Evolutionary conservation across 495 filamentous ascomycete species (phyloP).

Genomic region (Daldinia childiae): DNA sequence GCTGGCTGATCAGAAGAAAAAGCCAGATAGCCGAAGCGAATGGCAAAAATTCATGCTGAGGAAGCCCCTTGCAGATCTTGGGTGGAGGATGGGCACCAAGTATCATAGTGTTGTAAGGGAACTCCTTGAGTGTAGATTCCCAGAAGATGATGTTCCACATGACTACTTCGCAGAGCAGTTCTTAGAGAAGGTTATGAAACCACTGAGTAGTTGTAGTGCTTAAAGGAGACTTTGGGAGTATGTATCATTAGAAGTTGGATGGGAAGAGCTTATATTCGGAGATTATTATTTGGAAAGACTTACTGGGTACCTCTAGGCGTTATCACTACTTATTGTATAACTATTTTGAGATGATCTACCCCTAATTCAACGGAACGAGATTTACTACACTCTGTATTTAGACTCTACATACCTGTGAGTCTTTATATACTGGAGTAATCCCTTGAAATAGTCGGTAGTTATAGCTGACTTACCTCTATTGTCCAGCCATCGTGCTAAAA

Average conservation of each 20-base stretch:
- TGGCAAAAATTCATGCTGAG: conserved; percentile 2
- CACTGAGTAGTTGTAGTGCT: conserved; percentile 8
- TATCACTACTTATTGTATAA: too few relatives aligned
- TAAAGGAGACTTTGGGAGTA: not conserved
- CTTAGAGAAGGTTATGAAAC: conserved; percentile 11
- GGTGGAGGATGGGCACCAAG: conserved; percentile 16
- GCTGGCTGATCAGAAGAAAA: not conserved
- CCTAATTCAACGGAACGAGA: too few relatives aligned
- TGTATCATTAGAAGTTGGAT: too few relatives aligned
- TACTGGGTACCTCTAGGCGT: too few relatives aligned
- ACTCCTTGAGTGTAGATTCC: conserved; percentile 1
- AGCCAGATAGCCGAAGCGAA: not conserved
- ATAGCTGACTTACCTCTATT: not conserved
- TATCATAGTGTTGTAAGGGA: conserved; percentile 12
- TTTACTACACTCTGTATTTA: too few relatives aligned
- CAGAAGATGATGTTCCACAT: not conserved
- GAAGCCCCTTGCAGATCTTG: not conserved
- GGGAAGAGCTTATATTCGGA: too few relatives aligned
- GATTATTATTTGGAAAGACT: too few relatives aligned
- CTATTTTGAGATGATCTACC: too few relatives aligned
- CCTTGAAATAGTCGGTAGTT: too few relatives aligned
- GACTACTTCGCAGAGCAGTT: conserved; percentile 5
- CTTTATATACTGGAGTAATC: too few relatives aligned
- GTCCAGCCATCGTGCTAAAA: not conserved
- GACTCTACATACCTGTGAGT: too few relatives aligned